Base-by-base conservation (phyloP, 768 basidiomycete genomes). In the Cystofilobasidium macerans region DNA sequence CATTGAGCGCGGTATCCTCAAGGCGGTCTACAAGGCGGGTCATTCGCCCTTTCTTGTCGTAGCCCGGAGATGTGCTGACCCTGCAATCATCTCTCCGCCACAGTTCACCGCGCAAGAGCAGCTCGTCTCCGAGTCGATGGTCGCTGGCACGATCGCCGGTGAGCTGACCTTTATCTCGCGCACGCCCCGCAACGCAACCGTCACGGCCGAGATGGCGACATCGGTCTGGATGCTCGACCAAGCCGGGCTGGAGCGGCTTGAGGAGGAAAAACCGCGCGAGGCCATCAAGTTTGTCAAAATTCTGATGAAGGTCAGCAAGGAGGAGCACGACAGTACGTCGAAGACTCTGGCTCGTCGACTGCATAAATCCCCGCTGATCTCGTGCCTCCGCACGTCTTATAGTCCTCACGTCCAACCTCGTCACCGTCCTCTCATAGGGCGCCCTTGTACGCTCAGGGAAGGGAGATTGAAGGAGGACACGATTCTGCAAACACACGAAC, bases 161-260 rank as follows among this genome's bases (percentile, higher is more conserved):
- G 94, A 97, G 76, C 75, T 99, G 61, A 86, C 89, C 0, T 88
- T 87, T 42, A 78, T 99, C 16, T 85, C 91, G 12, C 84, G 84
- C 26, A 79, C 86, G 24, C 80, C 84, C 22, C 80, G 94, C 57
- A 98, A 95, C 73, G 87, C 92, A 30, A 88, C 86, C 5, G 89
- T 89, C 40, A 78, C 85, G 0, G 89, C 87, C 3, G 94, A 97
- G 75, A 80, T 84, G 6, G 80, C 84, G 11, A 85, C 83, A 9
- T 82, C 86, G 18, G 70, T 98, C 59, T 99, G 94, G 94, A 86
- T 82, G 76, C 76, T 98, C 53, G 83, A 82, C 67, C 77, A 73
- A 3, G 79, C 80, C 60, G 81, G 79, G 57, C 76, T 95, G 72
- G 78, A 79, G 43, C 72, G 76, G 69, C 72, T 99, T 70, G 86